Conservation (phyloP, 2,329 filamentous ascomycete genomes). For the Neofusicoccum sp. region DNA sequence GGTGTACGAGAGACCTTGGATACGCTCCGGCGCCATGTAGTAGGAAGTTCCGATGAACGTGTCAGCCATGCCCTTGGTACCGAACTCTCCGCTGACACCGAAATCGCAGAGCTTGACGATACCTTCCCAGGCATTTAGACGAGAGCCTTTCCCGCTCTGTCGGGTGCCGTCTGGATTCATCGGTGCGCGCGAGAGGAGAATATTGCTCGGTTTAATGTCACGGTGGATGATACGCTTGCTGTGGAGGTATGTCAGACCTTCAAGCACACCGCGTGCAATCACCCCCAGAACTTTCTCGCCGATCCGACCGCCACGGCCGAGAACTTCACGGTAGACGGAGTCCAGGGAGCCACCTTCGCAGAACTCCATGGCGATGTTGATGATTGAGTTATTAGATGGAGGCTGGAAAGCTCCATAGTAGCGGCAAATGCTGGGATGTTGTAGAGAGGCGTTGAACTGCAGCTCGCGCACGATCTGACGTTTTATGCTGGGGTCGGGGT, state of each 20-base stretch:
- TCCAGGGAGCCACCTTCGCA: constrained; percentile 96
- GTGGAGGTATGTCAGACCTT: constrained; percentile 92
- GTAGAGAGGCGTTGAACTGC: constrained; percentile 86
- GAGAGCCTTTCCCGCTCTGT: background rate
- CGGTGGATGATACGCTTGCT: constrained; percentile 96
- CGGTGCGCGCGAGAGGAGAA: constrained; percentile 74
- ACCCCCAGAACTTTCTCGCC: constrained; percentile 98
- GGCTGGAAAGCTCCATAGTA: constrained; percentile 98
- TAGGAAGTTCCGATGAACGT: constrained; percentile 99
- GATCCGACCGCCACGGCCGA: constrained; percentile 89
- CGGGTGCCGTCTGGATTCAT: constrained; percentile 13
- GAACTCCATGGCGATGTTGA: constrained; percentile 99
- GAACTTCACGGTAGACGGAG: constrained; percentile 96
- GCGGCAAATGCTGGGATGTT: constrained; percentile 93
- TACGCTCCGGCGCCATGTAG: constrained; percentile 98
- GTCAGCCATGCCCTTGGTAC: constrained; percentile 97
- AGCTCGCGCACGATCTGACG: constrained; percentile 97
- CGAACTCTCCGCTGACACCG: constrained; percentile 95
- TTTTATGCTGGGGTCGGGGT: constrained; percentile 96
- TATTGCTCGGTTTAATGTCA: constrained; percentile 98
- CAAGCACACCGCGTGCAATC: constrained; percentile 91
- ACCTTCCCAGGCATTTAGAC: constrained; percentile 56
- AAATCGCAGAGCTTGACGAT: constrained; percentile 99
- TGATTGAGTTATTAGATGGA: constrained; percentile 83
- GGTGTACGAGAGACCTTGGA: constrained; percentile 96